These are phyloP conservation scores for Agrocybe pediades DNA, from an alignment of 768 basidiomycete genomes.

Conservation along the genomic window DNA sequence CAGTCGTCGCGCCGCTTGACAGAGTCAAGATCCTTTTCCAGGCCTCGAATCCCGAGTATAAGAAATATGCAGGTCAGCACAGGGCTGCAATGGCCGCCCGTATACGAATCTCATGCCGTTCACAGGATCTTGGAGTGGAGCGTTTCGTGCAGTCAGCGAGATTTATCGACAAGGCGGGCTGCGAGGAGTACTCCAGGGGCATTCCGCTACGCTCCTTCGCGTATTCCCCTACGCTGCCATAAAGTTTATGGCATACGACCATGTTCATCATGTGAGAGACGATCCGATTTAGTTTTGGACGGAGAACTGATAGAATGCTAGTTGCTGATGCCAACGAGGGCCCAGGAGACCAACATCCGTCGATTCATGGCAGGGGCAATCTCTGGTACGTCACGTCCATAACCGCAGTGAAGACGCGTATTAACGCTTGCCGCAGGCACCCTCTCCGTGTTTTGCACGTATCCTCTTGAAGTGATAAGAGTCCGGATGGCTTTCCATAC, in stretches of 20 bases:
- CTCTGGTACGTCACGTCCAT: conserved; percentile 60
- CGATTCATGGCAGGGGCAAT: conserved; percentile 87
- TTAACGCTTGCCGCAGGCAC: conserved; percentile 52
- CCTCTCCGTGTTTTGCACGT: conserved; percentile 88
- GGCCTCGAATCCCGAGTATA: conserved; percentile 93
- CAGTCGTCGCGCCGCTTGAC: conserved; percentile 93
- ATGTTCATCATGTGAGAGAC: conserved; percentile 68
- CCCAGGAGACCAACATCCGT: conserved; percentile 73
- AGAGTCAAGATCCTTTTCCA: conserved; percentile 99
- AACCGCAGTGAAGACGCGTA: not conserved
- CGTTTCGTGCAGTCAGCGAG: conserved; percentile 70
- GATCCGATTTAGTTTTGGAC: not conserved
- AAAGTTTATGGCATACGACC: conserved; percentile 97
- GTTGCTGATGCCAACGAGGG: conserved; percentile 84
- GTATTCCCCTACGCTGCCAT: conserved; percentile 97
- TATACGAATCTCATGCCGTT: not conserved
- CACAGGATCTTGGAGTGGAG: conserved; percentile 85
- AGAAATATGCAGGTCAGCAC: conserved; percentile 83
- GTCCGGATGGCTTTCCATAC: conserved; percentile 95
- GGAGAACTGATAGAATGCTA: conserved; percentile 30
- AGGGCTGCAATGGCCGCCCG: too few species aligned
- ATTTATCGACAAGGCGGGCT: conserved; percentile 73
- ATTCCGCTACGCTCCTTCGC: conserved; percentile 91
- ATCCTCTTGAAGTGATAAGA: conserved; percentile 93
- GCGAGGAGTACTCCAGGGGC: conserved; percentile 90